Percentiles rank a stretch among this genome's conserved stretches.
phyloP scores from a whole-genome alignment of 371 early-diverging fungal species.

The Batrachochytrium dendrobatidis region DNA sequence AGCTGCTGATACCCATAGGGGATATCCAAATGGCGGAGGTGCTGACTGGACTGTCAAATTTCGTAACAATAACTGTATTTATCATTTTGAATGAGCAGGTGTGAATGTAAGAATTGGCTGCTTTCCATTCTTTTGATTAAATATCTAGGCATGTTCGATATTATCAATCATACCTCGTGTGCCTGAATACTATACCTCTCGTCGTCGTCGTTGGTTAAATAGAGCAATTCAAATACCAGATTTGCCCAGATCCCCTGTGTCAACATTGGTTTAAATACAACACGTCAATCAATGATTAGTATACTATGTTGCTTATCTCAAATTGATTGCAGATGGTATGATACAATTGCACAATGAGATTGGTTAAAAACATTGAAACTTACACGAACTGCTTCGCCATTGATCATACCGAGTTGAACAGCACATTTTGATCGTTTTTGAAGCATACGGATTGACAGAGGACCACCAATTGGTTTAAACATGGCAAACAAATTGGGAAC shows the following conservation, averaged over 20 bases:
- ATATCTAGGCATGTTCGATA: background rate
- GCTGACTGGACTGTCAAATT: slow-evolving; percentile 35
- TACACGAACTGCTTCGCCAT: slow-evolving; percentile 17
- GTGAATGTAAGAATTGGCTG: background rate
- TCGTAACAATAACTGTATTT: slow-evolving; percentile 20
- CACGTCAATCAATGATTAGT: background rate
- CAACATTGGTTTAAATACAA: background rate
- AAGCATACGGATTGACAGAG: slow-evolving; percentile 10
- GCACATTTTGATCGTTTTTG: background rate
- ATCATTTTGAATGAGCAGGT: background rate
- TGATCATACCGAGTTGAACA: slow-evolving; percentile 15
- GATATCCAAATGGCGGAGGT: slow-evolving; percentile 42
- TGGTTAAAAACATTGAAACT: background rate
- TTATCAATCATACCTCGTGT: slow-evolving; percentile 19
- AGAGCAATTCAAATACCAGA: slow-evolving; percentile 31
- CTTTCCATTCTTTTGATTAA: background rate
- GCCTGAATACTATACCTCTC: slow-evolving; percentile 44
- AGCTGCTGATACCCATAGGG: slow-evolving; percentile 22
- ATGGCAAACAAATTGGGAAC: background rate
- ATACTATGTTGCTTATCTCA: background rate
- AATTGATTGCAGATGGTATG: background rate
- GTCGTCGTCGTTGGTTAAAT: slow-evolving; percentile 43
- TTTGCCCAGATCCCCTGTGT: slow-evolving; percentile 37
- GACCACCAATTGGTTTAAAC: background rate
- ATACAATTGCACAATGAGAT: no score